Evolutionary conservation across 768 basidiomycete species (phyloP), one percentile per base, ranked within the genome.

Genomic region (Trametes elegans): DNA sequence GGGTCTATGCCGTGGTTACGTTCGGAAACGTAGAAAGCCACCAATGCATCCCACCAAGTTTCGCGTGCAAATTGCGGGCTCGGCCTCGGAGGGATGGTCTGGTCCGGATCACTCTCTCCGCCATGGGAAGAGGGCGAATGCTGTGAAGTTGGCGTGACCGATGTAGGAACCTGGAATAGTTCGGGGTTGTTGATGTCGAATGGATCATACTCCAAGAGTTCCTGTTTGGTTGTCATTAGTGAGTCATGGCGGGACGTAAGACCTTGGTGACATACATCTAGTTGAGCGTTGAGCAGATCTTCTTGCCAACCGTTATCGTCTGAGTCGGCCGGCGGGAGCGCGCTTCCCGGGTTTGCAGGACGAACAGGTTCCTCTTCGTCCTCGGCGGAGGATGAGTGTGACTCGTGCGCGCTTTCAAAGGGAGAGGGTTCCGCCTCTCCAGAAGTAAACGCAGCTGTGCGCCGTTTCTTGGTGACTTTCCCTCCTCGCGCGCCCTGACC

Each of bases 31-130:
- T 88, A 88, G 27, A 84, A 64, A 29, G 72, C 70, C 32, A 88
- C 68, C 14, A 90, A 73, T 5, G 79, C 80, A 61, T 89, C 89
- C 83, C 85, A 90, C 88, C 88, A 89, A 18, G 81, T 82, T 69
- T 85, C 82, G 49, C 86, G 85, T 13, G 76, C 73, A 66, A 87
- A 88, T 35, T 78, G 76, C 31, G 85, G 69, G 8, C 85, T 84
- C 7, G 88, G 88, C 55, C 82, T 78, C 32, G 71, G 41, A 14
- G 58, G 60, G 38, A 70, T 47, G 11, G 51, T 43, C 7, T 53
- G 39, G 2, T 53, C 27, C 5, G 53, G 23, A 1, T 41, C 23
- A 3, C 26, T 41, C 7, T 48, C 29, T 14, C 43, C 26, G 5
- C 11, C n/a, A n/a, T n/a, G n/a, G n/a, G n/a, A n/a, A n/a, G n/a